Percentiles rank a stretch among this genome's conserved stretches.
Evolutionary conservation across 202 grass and related monocot species (phyloP).

Genomic region (Zizania palustris): DNA sequence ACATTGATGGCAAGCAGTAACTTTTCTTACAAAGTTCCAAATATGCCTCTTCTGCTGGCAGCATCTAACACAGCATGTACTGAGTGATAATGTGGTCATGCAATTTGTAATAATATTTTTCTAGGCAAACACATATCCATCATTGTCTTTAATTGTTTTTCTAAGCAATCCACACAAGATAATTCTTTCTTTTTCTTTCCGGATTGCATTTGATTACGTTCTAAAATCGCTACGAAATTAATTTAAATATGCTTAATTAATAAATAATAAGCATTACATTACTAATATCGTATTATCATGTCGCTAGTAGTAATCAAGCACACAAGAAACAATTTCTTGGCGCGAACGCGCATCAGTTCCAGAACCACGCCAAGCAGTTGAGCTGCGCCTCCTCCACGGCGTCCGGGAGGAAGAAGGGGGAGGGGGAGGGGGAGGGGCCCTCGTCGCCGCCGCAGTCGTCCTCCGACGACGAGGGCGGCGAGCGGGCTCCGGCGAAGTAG

Average conservation of each 20-base stretch:
- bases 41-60: no score
- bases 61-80: no score
- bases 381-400: conserved; percentile 26
- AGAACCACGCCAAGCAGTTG: conserved; percentile 42
- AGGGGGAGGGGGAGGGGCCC: neutral
- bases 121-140: no score
- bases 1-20: no score
- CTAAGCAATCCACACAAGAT: no score
- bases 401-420: conserved; percentile 35
- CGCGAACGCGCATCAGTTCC: no score
- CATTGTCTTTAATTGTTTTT: no score
- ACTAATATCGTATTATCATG: neutral
- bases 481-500: conserved; percentile 36
- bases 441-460: conserved; percentile 16
- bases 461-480: conserved; percentile 30
- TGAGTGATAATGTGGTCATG: no score
- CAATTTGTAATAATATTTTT: no score
- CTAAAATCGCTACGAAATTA: neutral
- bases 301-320: neutral
- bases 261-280: no score
- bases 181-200: no score
- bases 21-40: no score
- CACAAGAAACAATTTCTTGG: neutral
- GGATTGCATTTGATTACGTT: neutral
- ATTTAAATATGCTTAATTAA: neutral